phyloP scores from a whole-genome alignment of 2,329 filamentous ascomycete genomes.

The Diplodia mutila region DNA sequence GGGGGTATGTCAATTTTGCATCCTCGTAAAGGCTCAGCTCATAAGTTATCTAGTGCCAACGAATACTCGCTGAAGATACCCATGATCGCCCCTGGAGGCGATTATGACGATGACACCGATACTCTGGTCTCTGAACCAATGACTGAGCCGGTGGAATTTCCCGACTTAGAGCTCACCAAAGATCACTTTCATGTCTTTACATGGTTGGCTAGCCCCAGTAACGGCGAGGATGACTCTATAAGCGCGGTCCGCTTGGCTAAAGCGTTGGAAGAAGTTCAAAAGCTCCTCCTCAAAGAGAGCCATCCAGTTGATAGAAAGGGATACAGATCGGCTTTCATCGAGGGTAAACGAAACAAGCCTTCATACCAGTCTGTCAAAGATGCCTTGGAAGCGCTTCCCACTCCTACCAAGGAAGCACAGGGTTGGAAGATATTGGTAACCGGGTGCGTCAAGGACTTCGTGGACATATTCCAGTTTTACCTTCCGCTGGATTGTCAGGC shows the following conservation, averaged over 20 bases:
- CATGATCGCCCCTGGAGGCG: background rate
- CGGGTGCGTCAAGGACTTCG: background rate
- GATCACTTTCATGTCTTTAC: background rate
- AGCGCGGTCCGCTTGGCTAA: background rate
- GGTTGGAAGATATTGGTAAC: background rate
- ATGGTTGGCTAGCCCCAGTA: background rate
- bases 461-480: background rate
- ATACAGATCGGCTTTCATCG: slow-evolving; percentile 1
- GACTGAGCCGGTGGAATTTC: background rate
- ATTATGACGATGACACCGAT: background rate
- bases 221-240: background rate
- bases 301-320: slow-evolving; percentile 4
- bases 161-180: background rate
- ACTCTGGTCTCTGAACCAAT: slow-evolving; percentile 1
- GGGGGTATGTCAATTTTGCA: background rate
- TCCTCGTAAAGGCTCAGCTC: background rate
- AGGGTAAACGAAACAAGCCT: background rate
- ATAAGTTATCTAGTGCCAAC: background rate
- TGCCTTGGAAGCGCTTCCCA: background rate
- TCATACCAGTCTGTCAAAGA: background rate
- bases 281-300: slow-evolving; percentile 3
- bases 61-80: background rate
- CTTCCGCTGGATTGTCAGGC: slow-evolving; percentile 3
- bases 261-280: slow-evolving; percentile 11
- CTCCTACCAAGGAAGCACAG: background rate